Base-by-base conservation (phyloP, 2,329 filamentous ascomycete genomes). In the Tolypocladium capitatum region DNA sequence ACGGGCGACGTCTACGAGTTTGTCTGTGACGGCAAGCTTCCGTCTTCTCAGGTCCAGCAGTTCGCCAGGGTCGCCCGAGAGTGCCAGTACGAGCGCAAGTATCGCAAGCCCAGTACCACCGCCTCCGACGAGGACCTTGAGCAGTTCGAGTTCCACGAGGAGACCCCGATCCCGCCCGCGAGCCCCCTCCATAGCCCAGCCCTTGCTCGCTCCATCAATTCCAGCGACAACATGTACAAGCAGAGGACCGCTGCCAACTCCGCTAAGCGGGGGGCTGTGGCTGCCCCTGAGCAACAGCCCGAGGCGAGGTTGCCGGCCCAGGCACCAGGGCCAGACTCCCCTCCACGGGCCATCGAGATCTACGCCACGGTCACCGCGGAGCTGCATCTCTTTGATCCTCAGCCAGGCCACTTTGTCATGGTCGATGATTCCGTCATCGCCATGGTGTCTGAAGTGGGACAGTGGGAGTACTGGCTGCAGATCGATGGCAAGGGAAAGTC, bases 61-160 rank as follows among this genome's bases (percentile, higher is more conserved):
- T 97, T 98, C 63, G 81, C 91, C 60, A 74, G 84, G 47, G 82
- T 88, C 46, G 86, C 92, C 8, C 78, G 86, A 49, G 83, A 96
- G 77, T 96, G 92, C 64, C 92, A 98, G 67, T 98, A 94, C 83
- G 92, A 98, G 70, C 80, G 91, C 60, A 97, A 95, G 66, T 94
- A 92, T 65, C 80, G 87, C 53, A 85, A 83, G 60, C 83, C 80
- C 35, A 78, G 87, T 56, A 81, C 87, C 42, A 83, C 81, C 44
- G 92, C 92, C 1, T 88, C 87, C 9, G 83, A 89, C 49, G 73
- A 80, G 52, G 88, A 98, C 53, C 75, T 97, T 5, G 68, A 79
- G 51, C 80, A 94, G 56, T 96, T 98, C 58, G 79, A 83, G 16
- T 97, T 96, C 61, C 68, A 76, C 52, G 70, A 75, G 59, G 76